phyloP scores from a whole-genome alignment of 2,329 filamentous ascomycete genomes.

The Amauroascus niger region DNA sequence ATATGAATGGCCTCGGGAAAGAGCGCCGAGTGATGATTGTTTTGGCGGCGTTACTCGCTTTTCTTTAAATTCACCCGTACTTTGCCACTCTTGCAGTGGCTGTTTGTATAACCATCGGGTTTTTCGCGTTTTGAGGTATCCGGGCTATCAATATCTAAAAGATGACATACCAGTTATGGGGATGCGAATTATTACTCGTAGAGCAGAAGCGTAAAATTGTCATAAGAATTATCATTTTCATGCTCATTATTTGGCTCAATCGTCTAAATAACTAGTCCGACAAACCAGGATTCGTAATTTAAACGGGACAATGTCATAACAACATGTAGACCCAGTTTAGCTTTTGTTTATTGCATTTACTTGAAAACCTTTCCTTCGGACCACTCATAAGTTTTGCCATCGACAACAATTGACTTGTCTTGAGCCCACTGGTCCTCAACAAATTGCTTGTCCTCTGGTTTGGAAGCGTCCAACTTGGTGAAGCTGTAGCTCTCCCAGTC shows the following conservation, averaged over 20 bases:
- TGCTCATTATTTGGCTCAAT: neutral
- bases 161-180: too few relatives aligned
- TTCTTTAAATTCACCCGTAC: too few relatives aligned
- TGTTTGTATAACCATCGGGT: too few relatives aligned
- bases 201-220: too few relatives aligned
- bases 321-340: neutral
- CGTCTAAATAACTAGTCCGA: neutral
- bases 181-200: too few relatives aligned
- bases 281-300: neutral
- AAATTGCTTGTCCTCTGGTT: constrained; percentile 73
- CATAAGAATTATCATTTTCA: constrained; percentile 1
- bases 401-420: constrained; percentile 70
- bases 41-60: too few relatives aligned
- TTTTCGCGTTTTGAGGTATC: too few relatives aligned
- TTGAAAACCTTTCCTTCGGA: constrained; percentile 98
- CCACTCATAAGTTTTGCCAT: constrained; percentile 82
- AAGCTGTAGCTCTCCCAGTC: constrained; percentile 96
- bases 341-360: constrained; percentile 55
- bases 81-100: too few relatives aligned
- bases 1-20: too few relatives aligned
- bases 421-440: constrained; percentile 83
- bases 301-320: neutral
- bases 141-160: too few relatives aligned
- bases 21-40: too few relatives aligned
- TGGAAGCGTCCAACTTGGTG: constrained; percentile 87